Evolutionary conservation across 106 monocot genomes (phyloP).

Genomic region (Cymbidium sinense): DNA sequence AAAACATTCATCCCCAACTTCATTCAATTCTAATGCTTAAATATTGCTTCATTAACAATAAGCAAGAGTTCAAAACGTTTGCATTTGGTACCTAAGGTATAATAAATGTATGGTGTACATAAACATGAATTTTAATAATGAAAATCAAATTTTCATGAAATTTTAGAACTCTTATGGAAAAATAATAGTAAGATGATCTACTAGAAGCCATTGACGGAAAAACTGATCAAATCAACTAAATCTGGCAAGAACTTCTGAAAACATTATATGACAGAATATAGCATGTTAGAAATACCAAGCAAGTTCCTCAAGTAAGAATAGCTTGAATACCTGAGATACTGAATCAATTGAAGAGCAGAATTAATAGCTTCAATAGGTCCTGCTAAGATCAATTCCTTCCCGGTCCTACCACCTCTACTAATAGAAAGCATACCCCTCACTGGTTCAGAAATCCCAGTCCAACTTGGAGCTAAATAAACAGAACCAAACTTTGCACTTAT

Average conservation of each 20-base stretch:
- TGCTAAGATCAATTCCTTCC: constrained; percentile 44
- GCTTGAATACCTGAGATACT: constrained; percentile 73
- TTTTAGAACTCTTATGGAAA: not conserved
- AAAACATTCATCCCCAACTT: not conserved
- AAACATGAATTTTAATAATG: not conserved
- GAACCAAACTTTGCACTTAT: constrained; percentile 58
- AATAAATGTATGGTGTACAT: not conserved
- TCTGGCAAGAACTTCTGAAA: not conserved
- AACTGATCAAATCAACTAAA: not conserved
- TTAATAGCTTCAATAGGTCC: constrained; percentile 59
- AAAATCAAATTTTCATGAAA: not conserved
- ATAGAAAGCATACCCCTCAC: constrained; percentile 30
- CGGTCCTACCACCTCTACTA: constrained; percentile 30
- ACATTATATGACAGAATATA: not conserved
- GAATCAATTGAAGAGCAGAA: constrained; percentile 57
- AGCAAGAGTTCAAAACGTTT: not conserved
- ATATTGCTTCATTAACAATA: not conserved
- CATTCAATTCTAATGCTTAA: not conserved
- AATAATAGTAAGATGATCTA: not conserved
- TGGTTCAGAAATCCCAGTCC: constrained; percentile 39
- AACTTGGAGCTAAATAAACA: constrained; percentile 64
- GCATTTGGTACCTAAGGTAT: not conserved
- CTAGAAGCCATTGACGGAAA: not conserved
- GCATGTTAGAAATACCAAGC: not conserved
- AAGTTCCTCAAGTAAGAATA: constrained; percentile 2